Evolutionary conservation across 2,329 filamentous ascomycete genomes (phyloP), one percentile per base, ranked within the genome.

Genomic region (Cercospora sp.): DNA sequence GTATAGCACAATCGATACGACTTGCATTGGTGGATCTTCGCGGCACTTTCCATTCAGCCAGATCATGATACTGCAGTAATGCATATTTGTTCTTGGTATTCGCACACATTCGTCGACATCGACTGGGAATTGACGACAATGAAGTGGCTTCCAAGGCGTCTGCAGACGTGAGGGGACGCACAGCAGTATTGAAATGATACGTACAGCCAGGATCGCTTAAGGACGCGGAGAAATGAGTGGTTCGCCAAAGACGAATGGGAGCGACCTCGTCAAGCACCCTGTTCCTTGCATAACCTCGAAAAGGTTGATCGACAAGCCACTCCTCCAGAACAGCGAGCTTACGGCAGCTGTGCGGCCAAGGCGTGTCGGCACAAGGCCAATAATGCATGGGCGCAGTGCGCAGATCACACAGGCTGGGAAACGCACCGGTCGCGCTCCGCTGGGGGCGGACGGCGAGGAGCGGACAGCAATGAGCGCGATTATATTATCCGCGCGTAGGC

Each of bases 131-230:
- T 23, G 45, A 23, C 20, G 45, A 51, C 18, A 26, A 51, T 60
- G 51, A 45, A 57, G 42, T 64, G 62, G 39, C 45, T 62, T 58
- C 57, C 55, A 42, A 26, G 51, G 30, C n/a, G 48, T 58, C 63
- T 57, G 48, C 61, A 64, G 36, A 64, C 66, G 33, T 12, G 61
- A 18, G 67, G 63, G 66, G 48, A 58, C n/a, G 36, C 63, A 68
- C 67, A 65, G 33, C 67, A 68, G 60, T 66, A 67, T 65, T 67
- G 65, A 68, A 58, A 30, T 59, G 51, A 65, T 36, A 63, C 33
- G 28, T 39, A 57, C 51, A 66, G 67, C 67, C 67, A 68, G 63
- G 63, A 58, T 64, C 48, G 60, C 48, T 51, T 55, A 57, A 31
- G 48, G 45, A 28, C 30, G 62, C 48, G 33, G 51, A 64, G 51